phyloP scores from a whole-genome alignment of 2,329 filamentous ascomycete genomes.

The Coniochaeta pulveracea region DNA sequence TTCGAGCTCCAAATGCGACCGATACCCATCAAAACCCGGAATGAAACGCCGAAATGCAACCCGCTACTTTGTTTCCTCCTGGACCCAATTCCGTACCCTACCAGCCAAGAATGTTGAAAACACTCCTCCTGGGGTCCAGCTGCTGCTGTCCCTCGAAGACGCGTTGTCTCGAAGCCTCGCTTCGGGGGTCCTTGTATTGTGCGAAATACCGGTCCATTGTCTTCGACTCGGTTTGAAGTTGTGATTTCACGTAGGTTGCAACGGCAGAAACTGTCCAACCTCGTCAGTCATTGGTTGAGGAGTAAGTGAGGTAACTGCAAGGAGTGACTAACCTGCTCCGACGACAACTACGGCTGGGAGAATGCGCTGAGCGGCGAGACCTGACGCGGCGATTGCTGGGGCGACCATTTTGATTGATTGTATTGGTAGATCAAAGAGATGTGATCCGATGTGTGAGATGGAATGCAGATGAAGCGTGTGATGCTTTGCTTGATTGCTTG shows the following conservation, averaged over 20 bases:
- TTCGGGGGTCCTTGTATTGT: conserved; percentile 24
- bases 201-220: conserved; percentile 25
- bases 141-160: conserved; percentile 19
- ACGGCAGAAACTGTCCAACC: conserved; percentile 13
- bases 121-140: conserved; percentile 22
- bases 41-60: too few species aligned
- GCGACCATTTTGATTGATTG: too few species aligned
- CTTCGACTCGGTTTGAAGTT: conserved; percentile 20
- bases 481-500: too few species aligned
- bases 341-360: conserved; percentile 2
- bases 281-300: background rate
- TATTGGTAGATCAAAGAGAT: too few species aligned
- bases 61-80: too few species aligned
- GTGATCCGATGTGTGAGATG: too few species aligned
- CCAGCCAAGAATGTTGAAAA: conserved; percentile 23
- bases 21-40: too few species aligned
- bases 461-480: too few species aligned
- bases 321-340: background rate
- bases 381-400: too few species aligned
- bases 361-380: too few species aligned
- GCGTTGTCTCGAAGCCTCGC: conserved; percentile 20
- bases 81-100: too few species aligned
- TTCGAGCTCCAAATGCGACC: too few species aligned
- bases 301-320: background rate
- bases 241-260: conserved; percentile 20